Evolutionary conservation across 164 flowering plant genomes (phyloP).

Genomic region (Chimonanthus praecox): DNA sequence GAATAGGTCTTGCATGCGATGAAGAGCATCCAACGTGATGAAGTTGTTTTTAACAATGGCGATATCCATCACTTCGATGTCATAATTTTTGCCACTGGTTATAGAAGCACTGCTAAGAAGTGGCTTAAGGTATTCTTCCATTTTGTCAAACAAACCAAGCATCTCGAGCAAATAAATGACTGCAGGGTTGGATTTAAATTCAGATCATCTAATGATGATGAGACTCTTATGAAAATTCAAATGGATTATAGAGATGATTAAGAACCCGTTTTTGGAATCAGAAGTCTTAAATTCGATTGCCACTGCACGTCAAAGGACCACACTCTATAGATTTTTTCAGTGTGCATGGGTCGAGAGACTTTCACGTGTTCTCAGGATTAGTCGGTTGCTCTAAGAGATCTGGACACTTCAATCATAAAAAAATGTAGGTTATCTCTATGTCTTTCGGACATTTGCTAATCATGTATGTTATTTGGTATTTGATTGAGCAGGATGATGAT

Average conservation of each 20-base stretch:
- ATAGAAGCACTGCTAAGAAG: constrained; percentile 8
- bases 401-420: background rate
- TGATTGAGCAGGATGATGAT: constrained; percentile 38
- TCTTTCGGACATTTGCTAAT: background rate
- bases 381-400: background rate
- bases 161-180: background rate
- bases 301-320: background rate
- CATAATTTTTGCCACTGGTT: constrained; percentile 12
- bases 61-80: background rate
- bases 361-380: background rate
- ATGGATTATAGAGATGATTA: background rate
- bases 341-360: background rate
- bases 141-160: too few species aligned
- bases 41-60: background rate
- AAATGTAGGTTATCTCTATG: background rate
- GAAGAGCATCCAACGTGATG: background rate
- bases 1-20: constrained; percentile 4
- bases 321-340: background rate
- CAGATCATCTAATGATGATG: too few species aligned
- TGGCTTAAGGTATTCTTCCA: constrained; percentile 3
- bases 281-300: too few species aligned
- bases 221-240: background rate
- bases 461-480: background rate
- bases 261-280: too few species aligned
- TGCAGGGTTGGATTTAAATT: background rate